phyloP scores from a whole-genome alignment of 352 stramenopile genomes.

The Aphanomyces stellatus region DNA sequence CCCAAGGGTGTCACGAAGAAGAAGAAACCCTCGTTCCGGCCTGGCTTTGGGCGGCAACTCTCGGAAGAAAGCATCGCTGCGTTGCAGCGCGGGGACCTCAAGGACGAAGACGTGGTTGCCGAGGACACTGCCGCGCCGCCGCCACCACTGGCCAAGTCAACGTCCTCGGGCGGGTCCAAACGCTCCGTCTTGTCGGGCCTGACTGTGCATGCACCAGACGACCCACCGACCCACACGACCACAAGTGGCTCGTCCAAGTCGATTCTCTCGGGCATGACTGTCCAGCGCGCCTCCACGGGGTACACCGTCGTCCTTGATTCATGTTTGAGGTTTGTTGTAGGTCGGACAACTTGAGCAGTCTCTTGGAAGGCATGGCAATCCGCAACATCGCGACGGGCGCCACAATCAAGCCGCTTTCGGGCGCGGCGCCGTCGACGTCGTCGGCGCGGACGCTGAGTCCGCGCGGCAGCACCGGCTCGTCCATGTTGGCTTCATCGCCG shows the following conservation, averaged over 20 bases:
- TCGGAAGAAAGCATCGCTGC: constrained; percentile 75
- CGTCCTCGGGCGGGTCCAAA: constrained; percentile 18
- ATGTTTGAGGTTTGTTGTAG: not conserved
- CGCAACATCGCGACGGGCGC: not conserved
- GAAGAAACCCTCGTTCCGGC: constrained; percentile 80
- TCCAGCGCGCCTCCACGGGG: no score
- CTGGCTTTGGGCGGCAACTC: constrained; percentile 71
- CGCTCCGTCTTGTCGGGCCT: constrained; percentile 59
- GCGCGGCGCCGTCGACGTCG: not conserved
- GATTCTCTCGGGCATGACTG: no score
- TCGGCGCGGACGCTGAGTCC: not conserved
- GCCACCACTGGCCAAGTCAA: constrained; percentile 33
- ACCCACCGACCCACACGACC: not conserved
- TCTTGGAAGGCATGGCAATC: not conserved
- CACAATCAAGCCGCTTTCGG: not conserved
- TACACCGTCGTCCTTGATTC: not conserved
- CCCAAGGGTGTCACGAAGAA: constrained; percentile 47
- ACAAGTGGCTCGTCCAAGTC: no score
- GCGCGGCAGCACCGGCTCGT: not conserved
- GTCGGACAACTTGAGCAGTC: not conserved
- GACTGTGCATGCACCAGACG: constrained; percentile 38
- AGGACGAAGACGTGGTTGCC: constrained; percentile 51
- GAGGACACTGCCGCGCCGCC: constrained; percentile 38
- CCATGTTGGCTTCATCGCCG: not conserved
- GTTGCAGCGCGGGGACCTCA: constrained; percentile 64